Conservation (phyloP, 306 rosid genomes). For the Rubus idaeus region DNA sequence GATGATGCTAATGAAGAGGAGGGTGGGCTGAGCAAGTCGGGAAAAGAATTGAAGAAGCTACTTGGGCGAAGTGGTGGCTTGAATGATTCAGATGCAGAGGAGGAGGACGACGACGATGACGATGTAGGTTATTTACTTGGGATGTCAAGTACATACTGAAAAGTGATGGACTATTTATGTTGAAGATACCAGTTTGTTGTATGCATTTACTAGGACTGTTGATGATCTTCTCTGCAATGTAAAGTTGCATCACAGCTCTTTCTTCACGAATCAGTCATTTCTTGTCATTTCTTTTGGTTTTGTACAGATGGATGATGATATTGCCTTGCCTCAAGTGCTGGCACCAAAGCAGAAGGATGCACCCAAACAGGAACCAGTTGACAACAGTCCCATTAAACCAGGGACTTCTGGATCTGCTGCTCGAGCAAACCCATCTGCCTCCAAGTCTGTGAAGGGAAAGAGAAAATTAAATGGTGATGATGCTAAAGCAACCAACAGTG, state of each 20-base stretch:
- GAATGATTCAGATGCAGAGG: conserved; percentile 84
- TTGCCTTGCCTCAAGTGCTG: conserved; percentile 41
- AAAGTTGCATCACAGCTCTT: conserved; percentile 6
- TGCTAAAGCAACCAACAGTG: conserved; percentile 54
- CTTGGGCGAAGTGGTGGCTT: conserved; percentile 73
- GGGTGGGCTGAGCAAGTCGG: conserved; percentile 91
- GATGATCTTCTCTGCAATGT: conserved; percentile 14
- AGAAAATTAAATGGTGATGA: conserved; percentile 76
- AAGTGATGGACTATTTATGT: background rate
- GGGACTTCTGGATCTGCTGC: conserved; percentile 53
- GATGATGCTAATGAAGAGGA: conserved; percentile 78
- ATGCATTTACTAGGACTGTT: conserved; percentile 16
- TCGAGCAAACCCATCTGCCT: conserved; percentile 60
- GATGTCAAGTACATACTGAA: background rate
- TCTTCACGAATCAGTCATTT: conserved; percentile 15
- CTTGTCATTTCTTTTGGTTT: conserved; percentile 22
- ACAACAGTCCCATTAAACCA: conserved; percentile 72
- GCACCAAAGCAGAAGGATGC: conserved; percentile 78
- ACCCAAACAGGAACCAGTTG: conserved; percentile 79
- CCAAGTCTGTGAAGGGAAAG: conserved; percentile 78
- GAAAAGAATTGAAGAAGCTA: conserved; percentile 91
- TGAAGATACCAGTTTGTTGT: background rate
- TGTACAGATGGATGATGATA: conserved; percentile 75
- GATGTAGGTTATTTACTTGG: conserved; percentile 41
- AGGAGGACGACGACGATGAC: conserved; percentile 61